phyloP scores from a whole-genome alignment of 129 eudicot species.

The Lonicera japonica region DNA sequence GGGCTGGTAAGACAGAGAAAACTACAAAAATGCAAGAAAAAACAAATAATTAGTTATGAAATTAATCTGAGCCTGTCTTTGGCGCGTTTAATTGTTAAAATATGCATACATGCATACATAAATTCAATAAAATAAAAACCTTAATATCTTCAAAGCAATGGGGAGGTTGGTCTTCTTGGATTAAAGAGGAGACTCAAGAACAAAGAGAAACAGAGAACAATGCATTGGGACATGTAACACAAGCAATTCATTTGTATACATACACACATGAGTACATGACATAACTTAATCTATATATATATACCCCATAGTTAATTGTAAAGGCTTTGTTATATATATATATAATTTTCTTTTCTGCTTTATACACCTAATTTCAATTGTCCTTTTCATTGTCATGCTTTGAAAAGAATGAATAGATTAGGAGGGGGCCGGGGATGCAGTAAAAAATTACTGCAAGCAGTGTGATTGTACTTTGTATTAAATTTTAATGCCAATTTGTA shows the following conservation, averaged over 20 bases:
- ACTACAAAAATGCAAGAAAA: background rate
- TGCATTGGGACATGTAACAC: background rate
- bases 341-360: background rate
- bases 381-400: background rate
- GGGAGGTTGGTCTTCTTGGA: slow-evolving; percentile 2
- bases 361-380: background rate
- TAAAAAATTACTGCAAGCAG: background rate
- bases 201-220: background rate
- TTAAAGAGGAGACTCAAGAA: background rate
- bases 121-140: slow-evolving; percentile 14
- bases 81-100: too few relatives aligned
- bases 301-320: background rate
- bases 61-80: slow-evolving; percentile 24
- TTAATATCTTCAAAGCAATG: slow-evolving; percentile 28
- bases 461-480: background rate
- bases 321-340: background rate
- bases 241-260: background rate
- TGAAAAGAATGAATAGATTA: background rate
- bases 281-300: slow-evolving; percentile 1
- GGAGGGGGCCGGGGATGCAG: background rate
- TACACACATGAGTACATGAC: background rate
- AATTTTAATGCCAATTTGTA: too few relatives aligned
- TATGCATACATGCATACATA: too few relatives aligned
- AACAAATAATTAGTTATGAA: slow-evolving; percentile 12
- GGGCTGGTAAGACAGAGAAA: background rate